These are phyloP conservation scores for Dacryopinax spathularia DNA, from an alignment of 768 basidiomycete species.

Conservation along the genomic window DNA sequence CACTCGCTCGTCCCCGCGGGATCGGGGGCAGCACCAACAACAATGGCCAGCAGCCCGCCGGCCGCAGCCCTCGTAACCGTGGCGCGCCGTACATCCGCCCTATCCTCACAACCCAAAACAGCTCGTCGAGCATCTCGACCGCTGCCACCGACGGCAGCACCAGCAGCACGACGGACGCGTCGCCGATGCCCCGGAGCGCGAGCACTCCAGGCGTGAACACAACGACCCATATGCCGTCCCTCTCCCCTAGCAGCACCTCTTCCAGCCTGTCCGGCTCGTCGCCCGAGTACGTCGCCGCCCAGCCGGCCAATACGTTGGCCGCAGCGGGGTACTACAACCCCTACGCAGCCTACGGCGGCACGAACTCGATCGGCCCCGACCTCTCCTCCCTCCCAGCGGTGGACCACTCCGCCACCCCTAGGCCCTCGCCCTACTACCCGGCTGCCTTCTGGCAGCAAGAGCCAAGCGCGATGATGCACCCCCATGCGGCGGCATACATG, in stretches of 20 bases:
- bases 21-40: not conserved
- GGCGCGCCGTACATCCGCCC: not conserved
- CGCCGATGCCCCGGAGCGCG: too few species aligned
- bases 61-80: not conserved
- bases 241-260: not conserved
- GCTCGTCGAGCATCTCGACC: not conserved
- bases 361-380: not conserved
- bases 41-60: not conserved
- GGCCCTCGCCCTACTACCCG: not conserved
- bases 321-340: not conserved
- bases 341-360: not conserved
- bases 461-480: not conserved
- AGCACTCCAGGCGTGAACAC: too few species aligned
- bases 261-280: not conserved
- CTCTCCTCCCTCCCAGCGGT: not conserved
- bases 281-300: not conserved
- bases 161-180: not conserved
- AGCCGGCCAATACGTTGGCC: not conserved
- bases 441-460: not conserved
- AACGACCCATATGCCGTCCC: not conserved
- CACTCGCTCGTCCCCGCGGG: not conserved
- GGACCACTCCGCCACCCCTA: not conserved
- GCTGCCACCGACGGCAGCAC: not conserved
- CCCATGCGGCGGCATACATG: not conserved
- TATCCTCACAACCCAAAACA: not conserved